These are phyloP conservation scores for Lepiota brunneoincarnata DNA, from an alignment of 768 basidiomycete genomes.

Conservation along the genomic window DNA sequence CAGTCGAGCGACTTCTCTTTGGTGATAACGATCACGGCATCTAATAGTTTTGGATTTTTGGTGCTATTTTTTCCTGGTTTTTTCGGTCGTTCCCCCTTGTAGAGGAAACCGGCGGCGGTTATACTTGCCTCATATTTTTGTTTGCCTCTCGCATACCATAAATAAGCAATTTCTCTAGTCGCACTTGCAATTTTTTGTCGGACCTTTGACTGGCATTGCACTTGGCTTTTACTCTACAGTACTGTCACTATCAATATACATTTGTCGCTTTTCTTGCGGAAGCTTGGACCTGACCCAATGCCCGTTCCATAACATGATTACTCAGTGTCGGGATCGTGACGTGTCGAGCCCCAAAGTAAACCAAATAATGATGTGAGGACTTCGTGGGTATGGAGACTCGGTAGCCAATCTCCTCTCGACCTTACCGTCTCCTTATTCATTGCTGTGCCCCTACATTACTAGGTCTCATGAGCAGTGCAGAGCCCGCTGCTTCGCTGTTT, in stretches of 20 bases:
- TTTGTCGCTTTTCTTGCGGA: not conserved
- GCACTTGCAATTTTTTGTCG: slow-evolving; percentile 1
- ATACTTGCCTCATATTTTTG: not conserved
- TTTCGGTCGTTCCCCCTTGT: not conserved
- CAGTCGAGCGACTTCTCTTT: slow-evolving; percentile 9
- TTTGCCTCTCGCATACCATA: not conserved
- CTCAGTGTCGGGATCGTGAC: slow-evolving; percentile 3
- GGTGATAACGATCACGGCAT: slow-evolving; percentile 3
- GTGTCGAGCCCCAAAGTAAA: slow-evolving; percentile 15
- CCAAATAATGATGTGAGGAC: slow-evolving; percentile 14
- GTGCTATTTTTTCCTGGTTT: not conserved
- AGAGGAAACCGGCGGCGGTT: not conserved
- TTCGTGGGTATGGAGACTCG: not conserved
- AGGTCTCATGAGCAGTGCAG: slow-evolving; percentile 56
- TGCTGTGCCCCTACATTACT: not conserved
- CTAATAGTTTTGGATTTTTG: not conserved
- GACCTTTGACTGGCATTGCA: not conserved
- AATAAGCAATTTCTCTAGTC: not conserved
- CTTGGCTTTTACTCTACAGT: not conserved
- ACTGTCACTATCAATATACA: not conserved
- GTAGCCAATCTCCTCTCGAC: not conserved
- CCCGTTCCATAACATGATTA: slow-evolving; percentile 1
- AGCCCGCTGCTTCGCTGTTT: slow-evolving; percentile 83
- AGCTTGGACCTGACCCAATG: not conserved
- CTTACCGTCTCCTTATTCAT: not conserved